Base-by-base conservation (phyloP, 176 grass and related monocot genomes). In the Oryza coarctata region DNA sequence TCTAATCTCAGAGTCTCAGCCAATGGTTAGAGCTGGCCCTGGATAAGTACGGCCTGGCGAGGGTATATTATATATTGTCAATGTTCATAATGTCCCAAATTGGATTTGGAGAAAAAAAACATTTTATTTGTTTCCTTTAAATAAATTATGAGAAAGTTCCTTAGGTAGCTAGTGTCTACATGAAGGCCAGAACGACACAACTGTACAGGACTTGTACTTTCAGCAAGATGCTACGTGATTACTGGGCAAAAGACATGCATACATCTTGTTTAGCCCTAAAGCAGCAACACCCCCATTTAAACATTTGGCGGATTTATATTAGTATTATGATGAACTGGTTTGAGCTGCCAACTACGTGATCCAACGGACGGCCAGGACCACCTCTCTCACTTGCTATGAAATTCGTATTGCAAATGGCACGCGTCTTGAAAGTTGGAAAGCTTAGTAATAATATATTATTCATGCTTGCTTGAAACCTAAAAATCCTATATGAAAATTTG, bases 181-280 rank as follows among this genome's bases (percentile, higher is more conserved):
- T 82, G 55, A 17, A 27, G 33, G 82, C 17, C 47, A 73, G 84
- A 65, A 71, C 28, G 70, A 71, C 75, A 71, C 28, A 35, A 78
- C 45, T 13, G 36, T n/a, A 29, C 23, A 65, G 30, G 57, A 1
- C 17, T 52, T 73, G n/a, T 30, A 58, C 66, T 86, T 65, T 73
- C 28, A 71, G 39, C 40, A 85, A 78, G 62, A 10, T 41, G 49
- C 73, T 57, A 33, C 44, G 45, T 12, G 27, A 35, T 31, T 1
- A 26, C 10, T 8, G 3, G 17, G 35, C 50, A 63, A 35, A 33
- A n/a, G 15, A 5, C 55, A 63, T 63, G 57, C 45, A 81, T 58
- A 52, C 41, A 38, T 3, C 38, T 82, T 77, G 64, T 38, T 77
- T 87, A 61, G 65, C 52, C 20, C 65, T 36, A 82, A 82, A 82